Percentiles rank a stretch among this genome's conserved stretches.
phyloP scores from a whole-genome alignment of 352 stramenopile species.

The Phytophthora macrochlamydospora region DNA sequence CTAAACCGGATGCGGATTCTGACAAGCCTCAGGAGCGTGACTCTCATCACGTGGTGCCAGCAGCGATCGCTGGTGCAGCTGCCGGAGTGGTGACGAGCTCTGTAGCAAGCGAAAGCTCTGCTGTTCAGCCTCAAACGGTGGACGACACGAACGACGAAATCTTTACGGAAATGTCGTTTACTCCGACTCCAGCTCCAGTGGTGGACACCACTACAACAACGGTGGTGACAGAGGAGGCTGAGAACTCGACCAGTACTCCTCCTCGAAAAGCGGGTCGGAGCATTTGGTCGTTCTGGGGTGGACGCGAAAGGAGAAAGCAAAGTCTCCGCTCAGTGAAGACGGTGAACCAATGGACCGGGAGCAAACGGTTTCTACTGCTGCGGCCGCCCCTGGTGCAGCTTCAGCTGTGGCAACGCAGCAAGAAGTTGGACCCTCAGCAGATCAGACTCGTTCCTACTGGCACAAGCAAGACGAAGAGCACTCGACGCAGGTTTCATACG shows the following conservation, averaged over 20 bases:
- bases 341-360: slow-evolving; percentile 1
- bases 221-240: slow-evolving; percentile 5
- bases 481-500: slow-evolving; percentile 7
- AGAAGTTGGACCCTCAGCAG: not conserved
- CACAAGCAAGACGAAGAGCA: slow-evolving; percentile 14
- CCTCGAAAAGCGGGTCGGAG: slow-evolving; percentile 25
- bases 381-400: not conserved
- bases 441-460: slow-evolving; percentile 14
- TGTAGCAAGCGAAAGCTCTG: not conserved
- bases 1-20: not conserved
- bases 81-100: not conserved
- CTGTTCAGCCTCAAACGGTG: not conserved
- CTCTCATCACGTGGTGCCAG: not conserved
- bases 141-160: not conserved
- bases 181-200: not conserved
- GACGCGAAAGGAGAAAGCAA: slow-evolving; percentile 6
- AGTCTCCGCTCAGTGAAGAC: slow-evolving; percentile 11
- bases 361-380: not conserved
- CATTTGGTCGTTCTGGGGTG: slow-evolving; percentile 35
- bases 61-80: not conserved
- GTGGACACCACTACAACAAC: not conserved
- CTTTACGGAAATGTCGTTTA: not conserved
- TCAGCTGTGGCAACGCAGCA: not conserved
- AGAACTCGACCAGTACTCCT: slow-evolving; percentile 4
- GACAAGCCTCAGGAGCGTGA: slow-evolving; percentile 3